Conservation (phyloP, 202 grass and related monocot genomes). For the Setaria viridis region DNA sequence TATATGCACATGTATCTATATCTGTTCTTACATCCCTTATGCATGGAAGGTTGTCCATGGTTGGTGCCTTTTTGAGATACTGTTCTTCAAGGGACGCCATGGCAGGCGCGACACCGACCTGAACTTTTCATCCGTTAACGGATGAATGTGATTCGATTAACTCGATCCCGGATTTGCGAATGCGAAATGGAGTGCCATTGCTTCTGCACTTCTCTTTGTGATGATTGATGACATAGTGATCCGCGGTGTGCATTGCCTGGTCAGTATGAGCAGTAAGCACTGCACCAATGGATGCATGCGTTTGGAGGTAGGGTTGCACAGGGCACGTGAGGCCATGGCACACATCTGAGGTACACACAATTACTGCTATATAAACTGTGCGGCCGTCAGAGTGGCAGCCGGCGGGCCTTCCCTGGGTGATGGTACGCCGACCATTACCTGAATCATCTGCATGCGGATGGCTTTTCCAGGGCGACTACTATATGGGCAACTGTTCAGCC, state of each 20-base stretch:
- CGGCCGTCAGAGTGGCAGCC: slow-evolving; percentile 21
- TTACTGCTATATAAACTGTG: slow-evolving; percentile 36
- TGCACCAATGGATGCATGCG: neutral
- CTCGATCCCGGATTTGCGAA: neutral
- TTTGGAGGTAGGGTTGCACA: slow-evolving; percentile 11
- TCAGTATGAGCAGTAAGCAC: neutral
- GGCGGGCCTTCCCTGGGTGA: neutral
- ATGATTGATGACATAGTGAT: neutral
- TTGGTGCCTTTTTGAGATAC: neutral
- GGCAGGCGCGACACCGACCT: neutral
- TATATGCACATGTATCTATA: neutral
- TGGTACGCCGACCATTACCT: slow-evolving; percentile 47
- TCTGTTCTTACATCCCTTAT: neutral
- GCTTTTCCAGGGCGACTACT: slow-evolving; percentile 42
- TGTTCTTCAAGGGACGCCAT: neutral
- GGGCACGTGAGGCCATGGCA: neutral
- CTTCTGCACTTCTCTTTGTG: neutral
- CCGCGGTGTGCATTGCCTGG: neutral
- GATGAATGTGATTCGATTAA: too few species aligned
- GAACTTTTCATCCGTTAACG: neutral
- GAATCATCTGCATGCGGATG: slow-evolving; percentile 33
- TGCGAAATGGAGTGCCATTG: neutral
- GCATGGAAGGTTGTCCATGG: slow-evolving; percentile 11
- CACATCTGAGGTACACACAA: slow-evolving; percentile 19
- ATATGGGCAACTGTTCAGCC: slow-evolving; percentile 29